Evolutionary conservation across 148 eudicot genomes (phyloP).

Genomic region (Nyssa sinensis): DNA sequence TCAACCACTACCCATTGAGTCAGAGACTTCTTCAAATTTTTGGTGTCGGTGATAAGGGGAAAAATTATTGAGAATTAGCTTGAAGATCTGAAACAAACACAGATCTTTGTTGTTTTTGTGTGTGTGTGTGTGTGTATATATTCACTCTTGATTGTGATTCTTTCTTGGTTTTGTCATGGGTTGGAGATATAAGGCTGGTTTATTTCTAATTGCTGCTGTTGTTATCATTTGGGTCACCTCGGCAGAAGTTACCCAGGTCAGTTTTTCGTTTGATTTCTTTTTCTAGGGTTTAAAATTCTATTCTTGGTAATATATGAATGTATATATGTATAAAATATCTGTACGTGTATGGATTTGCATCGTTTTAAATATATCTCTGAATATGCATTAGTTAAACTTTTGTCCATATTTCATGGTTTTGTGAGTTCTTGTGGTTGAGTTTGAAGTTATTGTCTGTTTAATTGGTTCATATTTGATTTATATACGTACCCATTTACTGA

Average conservation of each 20-base stretch:
- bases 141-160: slow-evolving; percentile 17
- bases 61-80: slow-evolving; percentile 5
- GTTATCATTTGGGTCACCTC: slow-evolving; percentile 92
- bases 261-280: neutral
- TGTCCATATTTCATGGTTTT: neutral
- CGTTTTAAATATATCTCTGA: neutral
- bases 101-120: slow-evolving; percentile 17
- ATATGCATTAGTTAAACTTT: neutral
- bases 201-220: slow-evolving; percentile 70
- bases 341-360: neutral
- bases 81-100: slow-evolving; percentile 9
- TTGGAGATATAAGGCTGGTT: slow-evolving; percentile 78
- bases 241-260: slow-evolving; percentile 97
- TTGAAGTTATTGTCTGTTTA: neutral
- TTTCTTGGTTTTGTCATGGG: slow-evolving; percentile 52
- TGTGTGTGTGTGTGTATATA: slow-evolving; percentile 1
- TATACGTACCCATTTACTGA: neutral
- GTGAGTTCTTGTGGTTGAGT: neutral
- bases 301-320: neutral
- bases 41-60: slow-evolving; percentile 5
- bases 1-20: neutral
- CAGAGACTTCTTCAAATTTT: too few relatives aligned
- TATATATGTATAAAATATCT: neutral
- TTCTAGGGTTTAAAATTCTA: neutral
- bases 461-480: neutral